Conservation (phyloP, 768 basidiomycete genomes). For the Coprinopsis cinerea region DNA sequence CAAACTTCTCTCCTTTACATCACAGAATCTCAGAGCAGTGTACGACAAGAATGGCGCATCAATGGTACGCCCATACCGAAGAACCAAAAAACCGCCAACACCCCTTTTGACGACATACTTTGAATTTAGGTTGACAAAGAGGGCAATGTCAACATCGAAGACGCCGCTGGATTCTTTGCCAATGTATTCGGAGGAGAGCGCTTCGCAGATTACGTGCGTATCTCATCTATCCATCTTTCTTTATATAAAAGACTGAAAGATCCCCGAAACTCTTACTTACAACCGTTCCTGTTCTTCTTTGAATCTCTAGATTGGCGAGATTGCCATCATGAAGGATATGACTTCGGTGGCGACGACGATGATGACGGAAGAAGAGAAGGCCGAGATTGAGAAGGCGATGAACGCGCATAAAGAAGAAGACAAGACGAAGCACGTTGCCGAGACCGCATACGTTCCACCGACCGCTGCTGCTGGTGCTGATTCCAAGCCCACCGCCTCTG, state of each 20-base stretch:
- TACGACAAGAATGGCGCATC: slow-evolving; percentile 96
- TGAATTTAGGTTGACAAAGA: slow-evolving; percentile 61
- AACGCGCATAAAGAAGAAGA: slow-evolving; percentile 31
- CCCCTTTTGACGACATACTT: background rate
- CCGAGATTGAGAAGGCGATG: slow-evolving; percentile 69
- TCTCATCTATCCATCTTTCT: background rate
- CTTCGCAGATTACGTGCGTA: slow-evolving; percentile 80
- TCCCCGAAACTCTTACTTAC: too few relatives aligned
- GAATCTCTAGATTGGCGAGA: slow-evolving; percentile 81
- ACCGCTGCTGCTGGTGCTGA: slow-evolving; percentile 8
- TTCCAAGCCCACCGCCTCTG: slow-evolving; percentile 7
- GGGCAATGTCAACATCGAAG: slow-evolving; percentile 74
- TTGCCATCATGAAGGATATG: slow-evolving; percentile 93
- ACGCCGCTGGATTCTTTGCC: slow-evolving; percentile 92
- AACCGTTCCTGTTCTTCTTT: too few relatives aligned
- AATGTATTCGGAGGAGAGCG: slow-evolving; percentile 94
- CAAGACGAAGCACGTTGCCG: slow-evolving; percentile 5
- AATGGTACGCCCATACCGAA: slow-evolving; percentile 45
- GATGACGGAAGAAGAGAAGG: slow-evolving; percentile 90
- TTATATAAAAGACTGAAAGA: too few relatives aligned
- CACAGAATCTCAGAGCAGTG: slow-evolving; percentile 72
- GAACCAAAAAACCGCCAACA: background rate
- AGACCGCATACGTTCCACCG: slow-evolving; percentile 5
- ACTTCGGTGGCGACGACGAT: slow-evolving; percentile 77
- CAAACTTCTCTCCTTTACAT: slow-evolving; percentile 9